These are phyloP conservation scores for Neopestalotiopsis rosae DNA, from an alignment of 2,329 filamentous ascomycete genomes.

Conservation along the genomic window DNA sequence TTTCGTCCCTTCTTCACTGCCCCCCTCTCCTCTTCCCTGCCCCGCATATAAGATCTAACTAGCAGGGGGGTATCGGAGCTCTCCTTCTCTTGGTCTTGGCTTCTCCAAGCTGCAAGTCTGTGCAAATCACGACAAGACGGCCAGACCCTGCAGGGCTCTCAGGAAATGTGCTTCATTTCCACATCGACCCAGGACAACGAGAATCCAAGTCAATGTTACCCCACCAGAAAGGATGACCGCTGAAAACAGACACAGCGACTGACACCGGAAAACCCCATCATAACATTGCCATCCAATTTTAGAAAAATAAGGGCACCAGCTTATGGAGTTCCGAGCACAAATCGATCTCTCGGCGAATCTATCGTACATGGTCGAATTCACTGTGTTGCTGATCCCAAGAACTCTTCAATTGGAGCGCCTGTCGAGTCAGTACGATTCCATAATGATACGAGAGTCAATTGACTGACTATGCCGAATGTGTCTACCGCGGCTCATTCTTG, in stretches of 20 bases:
- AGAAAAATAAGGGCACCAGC: not conserved
- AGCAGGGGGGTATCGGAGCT: not conserved
- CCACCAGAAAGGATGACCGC: not conserved
- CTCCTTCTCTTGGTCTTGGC: no score
- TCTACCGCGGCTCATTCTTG: not conserved
- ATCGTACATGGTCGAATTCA: not conserved
- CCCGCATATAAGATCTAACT: not conserved
- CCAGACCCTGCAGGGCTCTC: not conserved
- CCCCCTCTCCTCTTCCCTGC: not conserved
- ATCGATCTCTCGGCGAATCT: not conserved
- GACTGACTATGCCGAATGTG: not conserved
- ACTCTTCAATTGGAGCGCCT: not conserved
- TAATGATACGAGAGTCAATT: no score
- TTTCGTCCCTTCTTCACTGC: not conserved
- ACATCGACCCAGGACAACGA: not conserved
- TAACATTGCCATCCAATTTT: not conserved
- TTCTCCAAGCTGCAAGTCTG: not conserved
- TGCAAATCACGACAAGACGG: not conserved
- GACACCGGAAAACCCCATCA: not conserved
- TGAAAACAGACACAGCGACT: not conserved
- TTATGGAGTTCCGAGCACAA: not conserved
- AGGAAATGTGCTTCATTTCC: conserved; percentile 1
- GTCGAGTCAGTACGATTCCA: not conserved
- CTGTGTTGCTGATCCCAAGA: not conserved
- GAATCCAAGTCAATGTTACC: not conserved